Evolutionary conservation across 805 yeast species (phyloP).

Genomic region (Candida namnaoensis): DNA sequence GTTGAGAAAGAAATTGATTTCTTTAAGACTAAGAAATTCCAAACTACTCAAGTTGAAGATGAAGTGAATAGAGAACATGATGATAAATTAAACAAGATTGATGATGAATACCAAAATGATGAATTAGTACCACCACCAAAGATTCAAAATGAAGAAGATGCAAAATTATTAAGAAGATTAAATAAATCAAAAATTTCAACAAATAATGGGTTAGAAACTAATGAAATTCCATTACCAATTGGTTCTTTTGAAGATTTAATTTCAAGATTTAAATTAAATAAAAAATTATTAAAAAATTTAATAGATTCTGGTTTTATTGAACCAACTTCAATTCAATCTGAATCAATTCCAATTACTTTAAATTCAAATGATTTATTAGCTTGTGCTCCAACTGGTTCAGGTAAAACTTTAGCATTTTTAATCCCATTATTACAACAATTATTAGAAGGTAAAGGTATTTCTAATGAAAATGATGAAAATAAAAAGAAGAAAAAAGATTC

Average conservation of each 20-base stretch:
- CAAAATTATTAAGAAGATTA: slow-evolving; percentile 47
- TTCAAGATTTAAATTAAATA: slow-evolving; percentile 57
- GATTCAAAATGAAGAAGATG: slow-evolving; percentile 50
- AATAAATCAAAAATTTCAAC: slow-evolving; percentile 55
- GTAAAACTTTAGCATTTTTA: slow-evolving; percentile 87
- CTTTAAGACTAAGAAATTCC: slow-evolving; percentile 49
- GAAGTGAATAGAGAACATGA: slow-evolving; percentile 12
- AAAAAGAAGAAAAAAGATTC: slow-evolving; percentile 10
- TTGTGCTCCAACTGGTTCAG: slow-evolving; percentile 98
- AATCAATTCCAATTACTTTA: slow-evolving; percentile 71
- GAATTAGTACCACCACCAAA: slow-evolving; percentile 29
- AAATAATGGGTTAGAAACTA: slow-evolving; percentile 34
- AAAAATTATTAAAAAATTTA: slow-evolving; percentile 47
- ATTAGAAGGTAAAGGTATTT: slow-evolving; percentile 5
- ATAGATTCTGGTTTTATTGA: slow-evolving; percentile 63
- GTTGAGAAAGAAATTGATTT: slow-evolving; percentile 76
- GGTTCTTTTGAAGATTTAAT: slow-evolving; percentile 81
- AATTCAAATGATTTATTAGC: slow-evolving; percentile 73
- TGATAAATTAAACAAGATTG: slow-evolving; percentile 4
- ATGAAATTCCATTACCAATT: slow-evolving; percentile 82
- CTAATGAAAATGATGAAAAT: slow-evolving; percentile 21
- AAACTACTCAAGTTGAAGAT: slow-evolving; percentile 13
- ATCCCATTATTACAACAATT: slow-evolving; percentile 69
- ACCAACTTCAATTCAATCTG: slow-evolving; percentile 93
- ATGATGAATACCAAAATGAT: slow-evolving; percentile 19